Base-by-base conservation (phyloP, 23 red algal genomes). In the Gracilaria gracilis region DNA sequence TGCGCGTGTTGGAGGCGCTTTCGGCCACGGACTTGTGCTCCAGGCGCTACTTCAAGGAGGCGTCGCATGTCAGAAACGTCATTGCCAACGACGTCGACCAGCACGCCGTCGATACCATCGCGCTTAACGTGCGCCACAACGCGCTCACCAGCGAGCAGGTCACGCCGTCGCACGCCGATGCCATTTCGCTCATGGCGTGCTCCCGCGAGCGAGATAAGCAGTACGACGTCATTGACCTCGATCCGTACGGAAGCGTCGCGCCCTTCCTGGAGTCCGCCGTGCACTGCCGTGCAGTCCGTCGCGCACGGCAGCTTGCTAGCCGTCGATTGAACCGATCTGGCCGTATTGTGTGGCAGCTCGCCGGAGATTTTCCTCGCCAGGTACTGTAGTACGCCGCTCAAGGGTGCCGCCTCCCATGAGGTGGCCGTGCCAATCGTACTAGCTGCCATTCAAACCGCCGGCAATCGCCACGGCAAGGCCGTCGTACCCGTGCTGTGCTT, bases 271-370 rank as follows among this genome's bases (percentile, higher is more conserved):
- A 96, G 38, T 31, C 82, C 33, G 97, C 97, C n/a, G n/a, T n/a
- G n/a, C n/a, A n/a, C n/a, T n/a, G n/a, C n/a, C 1, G 93, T 96
- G 27, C 94, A 86, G 53, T 73, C 91, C 23, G 79, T 99, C 0
- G 38, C 88, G 14, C 36, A 96, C 67, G 95, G 97, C 57, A 94
- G 97, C 13, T 67, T 99, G 17, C 86, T 99, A 0, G 90, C 81
- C 71, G 97, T 99, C 35, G 96, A 94, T 1, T 95, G 94, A 80
- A 99, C 97, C 31, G 97, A 99, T 88, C 73, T 91, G 50, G 81
- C 88, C 36, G 94, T 96, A 31, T 91, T 99, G 27, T 95, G 94
- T 32, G 97, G 97, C 31, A 96, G 88, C 71, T 87, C 91, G 39
- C 85, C 81, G 3, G 96, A 96, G 57, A 90, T 91, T 29, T 90